Base-by-base conservation (phyloP, 1,139 yeast species). In the Kodamaea sp. region DNA sequence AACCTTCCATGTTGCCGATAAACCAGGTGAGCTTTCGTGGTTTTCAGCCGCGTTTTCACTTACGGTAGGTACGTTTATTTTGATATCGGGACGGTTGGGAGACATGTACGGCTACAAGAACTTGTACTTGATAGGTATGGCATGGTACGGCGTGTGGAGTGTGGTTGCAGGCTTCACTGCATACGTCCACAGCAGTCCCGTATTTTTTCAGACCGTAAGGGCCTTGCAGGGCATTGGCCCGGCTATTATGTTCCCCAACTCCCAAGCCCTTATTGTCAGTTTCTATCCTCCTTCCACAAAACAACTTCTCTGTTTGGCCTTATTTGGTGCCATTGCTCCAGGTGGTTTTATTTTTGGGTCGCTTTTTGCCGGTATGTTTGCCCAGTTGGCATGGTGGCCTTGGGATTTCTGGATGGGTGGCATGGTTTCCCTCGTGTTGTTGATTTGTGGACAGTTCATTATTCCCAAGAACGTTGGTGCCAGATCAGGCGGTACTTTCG, bases 171-270 rank as follows among this genome's bases (percentile, higher is more conserved):
- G 87, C 0, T 57, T 79, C 29, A 54, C 75, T 7, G 48, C 51
- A 4, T 59, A 69, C 1, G 51, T 60, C 4, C 57, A 67, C 7
- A 47, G 51, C 5, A 58, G 69, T 1, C 51, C 59, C 4, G 58
- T 68, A 6, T 73, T 78, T 39, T 78, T 76, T 47, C 70, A 69
- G 41, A 58, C 73, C 4, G 64, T 73, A 50, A 63, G 86, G 36
- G 81, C 78, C 1, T 46, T 79, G 24, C 84, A 78, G 49, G 87
- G 87, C 2, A 59, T 76, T 6, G 83, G 84, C 0, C 70, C 78
- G 2, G 82, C 84, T 0, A 57, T 78, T 18, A 55, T 74, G 27
- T 59, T 77, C 53, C 85, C 86, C 6, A 78, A 76, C 46, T 71
- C 78, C 1, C 58, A 76, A 29, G 84, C 83, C 0, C 53, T 80